phyloP scores from a whole-genome alignment of 306 rosid species.

The Oxytropis ochrocephala region DNA sequence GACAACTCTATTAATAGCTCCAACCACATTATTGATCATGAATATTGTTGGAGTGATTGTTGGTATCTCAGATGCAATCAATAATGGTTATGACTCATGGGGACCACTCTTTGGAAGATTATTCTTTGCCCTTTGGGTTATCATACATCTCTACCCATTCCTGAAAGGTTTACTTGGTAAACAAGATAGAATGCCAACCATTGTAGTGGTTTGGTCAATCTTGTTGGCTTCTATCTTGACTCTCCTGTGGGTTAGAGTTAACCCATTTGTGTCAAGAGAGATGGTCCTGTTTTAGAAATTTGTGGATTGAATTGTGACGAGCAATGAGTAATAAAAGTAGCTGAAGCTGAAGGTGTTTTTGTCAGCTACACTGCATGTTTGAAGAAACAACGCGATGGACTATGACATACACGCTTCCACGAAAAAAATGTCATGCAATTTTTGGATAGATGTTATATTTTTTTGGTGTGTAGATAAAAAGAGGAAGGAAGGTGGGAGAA shows the following conservation, averaged over 20 bases:
- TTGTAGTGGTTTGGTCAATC: constrained; percentile 72
- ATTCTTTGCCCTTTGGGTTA: constrained; percentile 71
- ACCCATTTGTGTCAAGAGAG: constrained; percentile 65
- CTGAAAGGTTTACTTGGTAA: constrained; percentile 67
- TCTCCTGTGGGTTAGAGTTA: constrained; percentile 69
- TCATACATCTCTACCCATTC: constrained; percentile 77
- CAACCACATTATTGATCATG: constrained; percentile 52
- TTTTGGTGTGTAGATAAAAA: constrained; percentile 58
- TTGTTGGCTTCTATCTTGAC: constrained; percentile 64
- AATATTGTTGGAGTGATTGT: constrained; percentile 67
- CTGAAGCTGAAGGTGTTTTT: background rate
- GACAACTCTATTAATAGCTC: constrained; percentile 69
- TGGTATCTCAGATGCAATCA: constrained; percentile 72
- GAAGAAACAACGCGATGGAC: constrained; percentile 27
- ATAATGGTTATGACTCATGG: constrained; percentile 77
- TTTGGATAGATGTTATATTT: constrained; percentile 38
- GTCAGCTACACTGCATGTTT: constrained; percentile 16
- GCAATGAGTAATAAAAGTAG: constrained; percentile 21
- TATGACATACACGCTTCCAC: constrained; percentile 10
- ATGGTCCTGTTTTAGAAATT: constrained; percentile 65
- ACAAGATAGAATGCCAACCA: constrained; percentile 63
- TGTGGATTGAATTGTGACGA: constrained; percentile 69
- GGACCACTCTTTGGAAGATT: constrained; percentile 83
- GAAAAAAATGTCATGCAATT: no score
- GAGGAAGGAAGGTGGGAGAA: constrained; percentile 20